Percentiles rank a stretch among this genome's conserved stretches.
Evolutionary conservation across 1,284 basidiomycete species (phyloP).

Genomic region (Schizophyllum commune): DNA sequence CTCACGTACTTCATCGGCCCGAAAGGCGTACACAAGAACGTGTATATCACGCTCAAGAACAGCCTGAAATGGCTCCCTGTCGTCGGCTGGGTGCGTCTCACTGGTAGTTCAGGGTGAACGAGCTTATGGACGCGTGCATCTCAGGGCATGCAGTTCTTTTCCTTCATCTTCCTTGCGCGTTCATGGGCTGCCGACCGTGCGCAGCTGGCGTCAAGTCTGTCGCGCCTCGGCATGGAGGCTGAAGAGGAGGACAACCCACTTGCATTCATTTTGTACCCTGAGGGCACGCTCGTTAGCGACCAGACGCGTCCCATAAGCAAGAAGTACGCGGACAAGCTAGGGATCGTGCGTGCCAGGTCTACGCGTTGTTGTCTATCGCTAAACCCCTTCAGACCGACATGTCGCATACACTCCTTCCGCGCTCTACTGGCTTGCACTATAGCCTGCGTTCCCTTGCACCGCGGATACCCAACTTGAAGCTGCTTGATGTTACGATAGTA

Average conservation of each 20-base stretch:
- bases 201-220: constrained; percentile 52
- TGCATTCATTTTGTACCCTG: constrained; percentile 84
- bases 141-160: constrained; percentile 86
- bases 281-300: constrained; percentile 84
- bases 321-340: constrained; percentile 77
- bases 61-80: constrained; percentile 84
- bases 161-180: constrained; percentile 79
- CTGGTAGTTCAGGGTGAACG: not conserved
- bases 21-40: constrained; percentile 52
- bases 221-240: constrained; percentile 49
- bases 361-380: not conserved
- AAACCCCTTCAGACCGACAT: constrained; percentile 59
- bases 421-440: constrained; percentile 86
- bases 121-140: constrained; percentile 3
- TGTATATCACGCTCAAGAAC: constrained; percentile 88
- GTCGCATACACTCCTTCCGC: constrained; percentile 74
- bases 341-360: constrained; percentile 49
- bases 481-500: constrained; percentile 85
- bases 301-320: constrained; percentile 78
- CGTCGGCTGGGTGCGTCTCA: constrained; percentile 70
- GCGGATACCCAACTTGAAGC: constrained; percentile 66
- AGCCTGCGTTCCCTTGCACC: constrained; percentile 77
- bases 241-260: constrained; percentile 64
- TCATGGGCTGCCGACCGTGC: constrained; percentile 76
- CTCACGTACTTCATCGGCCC: constrained; percentile 71